Evolutionary conservation across 2,329 filamentous ascomycete species (phyloP), one percentile per base, ranked within the genome.

Genomic region (Phaeomoniella chlamydospora): DNA sequence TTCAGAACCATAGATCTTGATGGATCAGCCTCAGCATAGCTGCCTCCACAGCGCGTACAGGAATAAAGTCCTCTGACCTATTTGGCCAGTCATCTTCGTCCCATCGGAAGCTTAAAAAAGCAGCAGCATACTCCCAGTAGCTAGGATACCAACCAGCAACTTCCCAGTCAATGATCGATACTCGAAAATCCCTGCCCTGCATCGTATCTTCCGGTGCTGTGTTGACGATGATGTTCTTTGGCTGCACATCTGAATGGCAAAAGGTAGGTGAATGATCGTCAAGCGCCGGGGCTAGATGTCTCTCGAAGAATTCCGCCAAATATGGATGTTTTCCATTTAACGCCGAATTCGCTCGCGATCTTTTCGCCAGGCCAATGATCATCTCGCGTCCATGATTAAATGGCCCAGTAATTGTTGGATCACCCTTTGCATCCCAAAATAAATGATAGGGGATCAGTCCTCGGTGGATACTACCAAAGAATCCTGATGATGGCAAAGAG

Each of bases 101-200:
- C 30, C 30, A 32, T 14, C 13, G 30, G 13, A 32, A 32, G 13
- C 14, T 14, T 15, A 32, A 14, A 5, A 15, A n/a, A 10, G 17
- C 30, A 5, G 30, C 14, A 15, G 17, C 36, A 29, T 55, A 53
- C 47, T 54, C 47, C 46, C 45, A 53, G 37, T 53, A 52, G 29
- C 38, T 46, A 15, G 45, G 49, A 44, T 49, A 55, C 50, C 47
- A 53, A 18, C 52, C 48, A 38, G 52, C 46, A 17, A 49, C 49
- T 41, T 52, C 49, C 50, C 45, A 53, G 35, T 53, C 47, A 41
- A 54, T 38, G 17, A 52, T 46, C 15, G 15, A 14, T 19, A 42
- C 33, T 11, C 15, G 22, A 36, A 35, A 42, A 2, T 34, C 4
- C 17, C 17, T 32, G 5, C 30, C 30, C 5, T 22, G 18, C 9